A percentile compares a stretch with the other conserved stretches of the same genome.
phyloP scores from a whole-genome alignment of 2,329 filamentous ascomycete genomes.

The Leptographium galeiforme region DNA sequence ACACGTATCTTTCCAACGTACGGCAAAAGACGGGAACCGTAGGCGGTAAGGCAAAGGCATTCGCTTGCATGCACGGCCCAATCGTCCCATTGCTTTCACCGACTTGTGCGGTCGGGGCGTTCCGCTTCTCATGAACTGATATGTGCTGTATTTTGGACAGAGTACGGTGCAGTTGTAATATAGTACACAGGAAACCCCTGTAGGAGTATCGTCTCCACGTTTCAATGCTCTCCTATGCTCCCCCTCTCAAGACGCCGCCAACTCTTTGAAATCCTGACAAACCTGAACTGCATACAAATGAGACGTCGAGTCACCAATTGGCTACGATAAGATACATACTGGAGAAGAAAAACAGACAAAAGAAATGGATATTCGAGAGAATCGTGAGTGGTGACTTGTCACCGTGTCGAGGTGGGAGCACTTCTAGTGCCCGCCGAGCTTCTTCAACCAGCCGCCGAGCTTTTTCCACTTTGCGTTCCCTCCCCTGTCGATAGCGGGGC shows the following conservation, averaged over 20 bases:
- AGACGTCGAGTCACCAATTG: not conserved
- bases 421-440: constrained; percentile 16
- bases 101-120: no score
- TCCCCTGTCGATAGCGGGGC: constrained; percentile 6
- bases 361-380: not conserved
- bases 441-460: constrained; percentile 20
- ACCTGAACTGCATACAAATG: not conserved
- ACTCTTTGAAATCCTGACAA: not conserved
- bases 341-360: not conserved
- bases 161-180: not conserved
- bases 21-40: no score
- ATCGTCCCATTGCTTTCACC: no score
- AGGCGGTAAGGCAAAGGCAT: no score
- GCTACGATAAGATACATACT: not conserved
- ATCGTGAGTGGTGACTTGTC: not conserved
- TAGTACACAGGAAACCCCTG: not conserved
- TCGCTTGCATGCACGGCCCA: no score
- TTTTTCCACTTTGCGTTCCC: constrained; percentile 15
- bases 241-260: not conserved
- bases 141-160: no score
- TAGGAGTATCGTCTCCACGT: not conserved
- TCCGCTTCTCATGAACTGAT: no score
- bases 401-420: not conserved
- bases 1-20: no score
- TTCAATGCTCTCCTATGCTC: not conserved